Evolutionary conservation across 1,284 basidiomycete species (phyloP).

Genomic region (Rhodotorula mucilaginosa): DNA sequence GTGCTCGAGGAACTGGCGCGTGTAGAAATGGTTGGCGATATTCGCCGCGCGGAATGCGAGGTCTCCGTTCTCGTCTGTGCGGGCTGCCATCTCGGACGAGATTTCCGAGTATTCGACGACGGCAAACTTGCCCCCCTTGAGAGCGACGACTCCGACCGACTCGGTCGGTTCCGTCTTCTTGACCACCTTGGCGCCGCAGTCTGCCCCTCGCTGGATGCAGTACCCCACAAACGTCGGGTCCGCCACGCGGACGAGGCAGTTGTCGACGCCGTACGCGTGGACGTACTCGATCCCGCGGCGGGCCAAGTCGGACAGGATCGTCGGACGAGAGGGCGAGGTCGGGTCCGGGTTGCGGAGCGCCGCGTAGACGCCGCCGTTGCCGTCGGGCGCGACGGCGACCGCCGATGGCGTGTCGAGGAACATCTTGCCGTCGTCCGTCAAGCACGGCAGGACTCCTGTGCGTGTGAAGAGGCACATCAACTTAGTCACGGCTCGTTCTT

Average conservation of each 20-base stretch:
- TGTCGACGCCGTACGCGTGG: conserved; percentile 97
- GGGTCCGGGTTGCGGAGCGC: conserved; percentile 72
- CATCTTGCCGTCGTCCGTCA: conserved; percentile 91
- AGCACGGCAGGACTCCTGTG: conserved; percentile 90
- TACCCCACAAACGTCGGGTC: conserved; percentile 96
- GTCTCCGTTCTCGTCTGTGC: conserved; percentile 61
- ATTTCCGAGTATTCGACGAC: conserved; percentile 99
- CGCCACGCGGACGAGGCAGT: conserved; percentile 95
- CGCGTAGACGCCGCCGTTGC: conserved; percentile 95
- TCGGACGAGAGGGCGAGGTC: conserved; percentile 57
- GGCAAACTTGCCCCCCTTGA: conserved; percentile 73
- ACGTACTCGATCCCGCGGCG: conserved; percentile 79
- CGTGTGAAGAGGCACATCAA: no score
- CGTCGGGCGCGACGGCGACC: conserved; percentile 91
- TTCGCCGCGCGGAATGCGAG: conserved; percentile 92
- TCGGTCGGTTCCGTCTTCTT: conserved; percentile 83
- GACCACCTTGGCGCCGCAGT: conserved; percentile 94
- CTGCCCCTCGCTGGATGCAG: conserved; percentile 77
- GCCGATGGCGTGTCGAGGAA: conserved; percentile 74
- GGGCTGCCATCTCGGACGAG: conserved; percentile 76
- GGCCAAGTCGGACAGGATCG: conserved; percentile 80
- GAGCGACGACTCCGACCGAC: conserved; percentile 91
- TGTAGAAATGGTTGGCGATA: conserved; percentile 99
- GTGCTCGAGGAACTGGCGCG: conserved; percentile 74
- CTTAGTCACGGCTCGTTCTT: background rate